A percentile compares a stretch with the other conserved stretches of the same genome.
These are phyloP conservation scores for Tulasnella sp. DNA, from an alignment of 768 basidiomycete species.

Conservation along the genomic window DNA sequence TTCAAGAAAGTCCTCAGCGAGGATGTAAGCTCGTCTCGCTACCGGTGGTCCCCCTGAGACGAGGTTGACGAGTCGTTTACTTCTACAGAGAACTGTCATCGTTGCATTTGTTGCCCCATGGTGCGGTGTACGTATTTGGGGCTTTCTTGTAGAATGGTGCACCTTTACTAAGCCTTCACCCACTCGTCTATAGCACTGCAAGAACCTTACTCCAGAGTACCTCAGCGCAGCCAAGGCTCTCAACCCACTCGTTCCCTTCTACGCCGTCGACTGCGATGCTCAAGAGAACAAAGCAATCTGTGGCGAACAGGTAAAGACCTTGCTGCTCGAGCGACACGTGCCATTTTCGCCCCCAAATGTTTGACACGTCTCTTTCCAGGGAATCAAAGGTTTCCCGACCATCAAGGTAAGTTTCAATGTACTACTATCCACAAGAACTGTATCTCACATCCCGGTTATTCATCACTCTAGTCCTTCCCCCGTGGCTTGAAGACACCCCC, in stretches of 20 bases:
- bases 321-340: not conserved
- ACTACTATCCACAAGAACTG: not conserved
- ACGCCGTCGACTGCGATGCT: slow-evolving; percentile 91
- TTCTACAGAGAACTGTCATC: slow-evolving; percentile 60
- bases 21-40: slow-evolving; percentile 52
- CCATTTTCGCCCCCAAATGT: not conserved
- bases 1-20: slow-evolving; percentile 70
- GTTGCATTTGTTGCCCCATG: slow-evolving; percentile 95
- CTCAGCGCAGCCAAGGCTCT: slow-evolving; percentile 75
- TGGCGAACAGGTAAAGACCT: slow-evolving; percentile 57
- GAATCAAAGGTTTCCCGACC: slow-evolving; percentile 88
- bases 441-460: slow-evolving; percentile 22
- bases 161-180: not conserved
- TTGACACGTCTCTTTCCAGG: slow-evolving; percentile 39
- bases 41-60: not conserved
- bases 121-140: slow-evolving; percentile 64
- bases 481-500: slow-evolving; percentile 61
- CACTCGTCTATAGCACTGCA: slow-evolving; percentile 62
- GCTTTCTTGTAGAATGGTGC: not conserved
- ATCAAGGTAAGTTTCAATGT: slow-evolving; percentile 57
- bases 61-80: not conserved
- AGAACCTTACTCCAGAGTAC: slow-evolving; percentile 79
- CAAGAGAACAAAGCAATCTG: slow-evolving; percentile 78
- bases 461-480: slow-evolving; percentile 61
- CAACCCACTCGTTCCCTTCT: slow-evolving; percentile 77